Evolutionary conservation across 139 green algal species (phyloP), one percentile per base, ranked within the genome.

Genomic region (Zygnema circumcarinatum): DNA sequence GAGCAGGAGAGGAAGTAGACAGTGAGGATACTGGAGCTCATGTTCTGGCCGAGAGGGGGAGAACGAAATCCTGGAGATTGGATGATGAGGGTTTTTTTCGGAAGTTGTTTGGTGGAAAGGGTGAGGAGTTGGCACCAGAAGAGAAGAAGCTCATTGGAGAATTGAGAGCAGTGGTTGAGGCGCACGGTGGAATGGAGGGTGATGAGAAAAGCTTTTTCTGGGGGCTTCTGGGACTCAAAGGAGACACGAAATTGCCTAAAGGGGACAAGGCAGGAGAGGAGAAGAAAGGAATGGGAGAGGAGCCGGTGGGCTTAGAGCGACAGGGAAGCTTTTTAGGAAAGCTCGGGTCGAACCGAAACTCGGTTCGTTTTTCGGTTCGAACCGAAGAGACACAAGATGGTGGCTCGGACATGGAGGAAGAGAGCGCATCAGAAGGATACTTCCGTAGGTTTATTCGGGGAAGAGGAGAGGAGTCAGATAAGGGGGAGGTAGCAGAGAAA

Each of bases 141-240:
- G 47, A 62, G 47, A 78, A 20, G 11, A 39, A 41, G 16, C 69
- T 78, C 3, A 39, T 78, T 62, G 47, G 47, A 41, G 36, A 78
- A 41, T 16, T 52, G 16, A 78, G 36, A 16, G 69, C 69, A 25
- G 69, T 39, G 11, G 69, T 52, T 39, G 69, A 78, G 69, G 36
- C 69, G 11, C 35, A 78, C 16, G 69, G 69, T 22, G 69, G 36
- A 16, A 41, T 39, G 3, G 69, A 78, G 35, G 69, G 75, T 25
- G 38, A 83, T 47, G 75, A 83, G 33, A 68, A 86, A 62, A 75
- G 79, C 67, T 75, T 86, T 41, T 86, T 86, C n/a, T 85, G 33
- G 79, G 31, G 79, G 67, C 20, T 86, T 41, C 80, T 86, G 54
- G 32, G 69, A 21, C 54, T 25, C 67, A 83, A 81, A 16, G 47